Evolutionary conservation across 176 grass and related monocot species (phyloP).

Genomic region (Thalia dealbata): DNA sequence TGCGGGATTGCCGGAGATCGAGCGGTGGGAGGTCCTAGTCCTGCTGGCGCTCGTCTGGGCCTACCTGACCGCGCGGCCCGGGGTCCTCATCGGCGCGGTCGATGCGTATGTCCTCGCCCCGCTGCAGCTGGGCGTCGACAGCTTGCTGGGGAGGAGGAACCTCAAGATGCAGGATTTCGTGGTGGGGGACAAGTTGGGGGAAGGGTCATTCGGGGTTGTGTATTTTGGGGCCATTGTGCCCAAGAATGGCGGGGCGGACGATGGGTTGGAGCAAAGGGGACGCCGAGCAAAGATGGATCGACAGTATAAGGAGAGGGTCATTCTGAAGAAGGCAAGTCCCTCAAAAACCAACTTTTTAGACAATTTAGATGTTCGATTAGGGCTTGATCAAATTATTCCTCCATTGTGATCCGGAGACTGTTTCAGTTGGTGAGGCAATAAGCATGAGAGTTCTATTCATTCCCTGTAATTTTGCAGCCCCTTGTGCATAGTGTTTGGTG

Average conservation of each 20-base stretch:
- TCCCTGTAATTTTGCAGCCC: neutral
- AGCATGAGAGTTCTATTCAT: neutral
- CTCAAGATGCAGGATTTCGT: slow-evolving; percentile 83
- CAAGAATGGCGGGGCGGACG: slow-evolving; percentile 28
- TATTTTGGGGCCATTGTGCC: slow-evolving; percentile 66
- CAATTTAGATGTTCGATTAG: neutral
- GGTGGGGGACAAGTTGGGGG: slow-evolving; percentile 70
- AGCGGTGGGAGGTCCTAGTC: slow-evolving; percentile 43
- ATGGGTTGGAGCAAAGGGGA: slow-evolving; percentile 28
- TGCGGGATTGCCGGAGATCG: slow-evolving; percentile 31
- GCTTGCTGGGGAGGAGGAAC: slow-evolving; percentile 56
- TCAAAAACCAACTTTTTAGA: neutral
- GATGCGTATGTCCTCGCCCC: slow-evolving; percentile 79
- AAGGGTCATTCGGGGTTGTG: slow-evolving; percentile 82
- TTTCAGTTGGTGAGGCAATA: too few relatives aligned
- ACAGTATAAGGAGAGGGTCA: slow-evolving; percentile 81
- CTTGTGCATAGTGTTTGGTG: neutral
- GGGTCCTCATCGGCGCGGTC: slow-evolving; percentile 65
- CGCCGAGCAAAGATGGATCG: slow-evolving; percentile 44
- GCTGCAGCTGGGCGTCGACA: slow-evolving; percentile 67
- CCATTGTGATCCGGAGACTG: neutral
- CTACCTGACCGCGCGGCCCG: slow-evolving; percentile 83
- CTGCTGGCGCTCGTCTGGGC: slow-evolving; percentile 40
- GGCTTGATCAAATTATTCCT: neutral
- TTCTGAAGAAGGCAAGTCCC: slow-evolving; percentile 70